These are phyloP conservation scores for Cladophialophora yegresii DNA, from an alignment of 2,329 filamentous ascomycete genomes.

Conservation along the genomic window DNA sequence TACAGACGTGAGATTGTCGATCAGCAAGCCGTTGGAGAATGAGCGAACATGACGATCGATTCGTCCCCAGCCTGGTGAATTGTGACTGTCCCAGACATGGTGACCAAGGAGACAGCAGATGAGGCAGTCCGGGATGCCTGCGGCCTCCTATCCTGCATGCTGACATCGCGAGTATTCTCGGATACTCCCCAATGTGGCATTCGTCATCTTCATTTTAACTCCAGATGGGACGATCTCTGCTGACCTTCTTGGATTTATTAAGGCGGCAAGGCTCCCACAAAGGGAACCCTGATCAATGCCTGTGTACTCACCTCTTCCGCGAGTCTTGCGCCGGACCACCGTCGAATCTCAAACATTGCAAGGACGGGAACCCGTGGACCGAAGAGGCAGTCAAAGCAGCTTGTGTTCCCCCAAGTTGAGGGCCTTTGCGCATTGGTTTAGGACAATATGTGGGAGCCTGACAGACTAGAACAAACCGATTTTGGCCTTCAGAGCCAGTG, in stretches of 20 bases:
- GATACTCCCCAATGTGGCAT: background rate
- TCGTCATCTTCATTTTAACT: background rate
- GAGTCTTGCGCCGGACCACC: background rate
- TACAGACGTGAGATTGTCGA: background rate
- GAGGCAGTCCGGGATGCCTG: background rate
- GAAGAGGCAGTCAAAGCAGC: background rate
- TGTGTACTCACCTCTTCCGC: background rate
- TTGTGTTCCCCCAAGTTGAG: background rate
- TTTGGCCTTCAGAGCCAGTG: background rate
- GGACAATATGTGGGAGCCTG: background rate
- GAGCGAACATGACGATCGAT: no score
- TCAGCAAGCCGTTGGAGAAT: no score
- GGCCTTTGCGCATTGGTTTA: background rate
- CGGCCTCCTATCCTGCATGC: background rate
- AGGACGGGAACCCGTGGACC: background rate
- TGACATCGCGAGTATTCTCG: background rate
- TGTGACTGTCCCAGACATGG: background rate
- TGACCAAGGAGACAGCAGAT: background rate
- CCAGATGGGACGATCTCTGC: background rate
- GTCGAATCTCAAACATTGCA: background rate
- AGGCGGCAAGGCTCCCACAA: background rate
- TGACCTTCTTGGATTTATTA: background rate
- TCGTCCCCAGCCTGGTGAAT: background rate
- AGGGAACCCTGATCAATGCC: background rate
- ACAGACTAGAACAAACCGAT: no score